These are phyloP conservation scores for Larix sibirica DNA, from an alignment of 83 land plant species.

Conservation along the genomic window DNA sequence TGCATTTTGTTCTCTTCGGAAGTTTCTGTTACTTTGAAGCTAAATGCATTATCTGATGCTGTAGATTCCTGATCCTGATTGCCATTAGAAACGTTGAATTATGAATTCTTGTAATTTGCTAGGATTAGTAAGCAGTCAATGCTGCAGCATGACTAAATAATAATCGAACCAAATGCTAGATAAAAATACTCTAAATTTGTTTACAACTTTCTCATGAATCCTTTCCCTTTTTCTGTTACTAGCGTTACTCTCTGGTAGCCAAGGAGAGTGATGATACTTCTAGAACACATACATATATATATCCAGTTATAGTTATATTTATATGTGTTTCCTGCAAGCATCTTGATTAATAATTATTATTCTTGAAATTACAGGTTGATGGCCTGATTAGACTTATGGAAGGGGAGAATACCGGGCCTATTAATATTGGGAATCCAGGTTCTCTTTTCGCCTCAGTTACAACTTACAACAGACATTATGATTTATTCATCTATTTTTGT, in stretches of 20 bases:
- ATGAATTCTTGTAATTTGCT: too few relatives aligned
- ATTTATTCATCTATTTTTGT: not conserved
- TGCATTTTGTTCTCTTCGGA: not conserved
- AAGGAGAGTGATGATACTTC: too few relatives aligned
- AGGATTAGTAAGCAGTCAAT: too few relatives aligned
- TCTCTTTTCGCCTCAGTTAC: not conserved
- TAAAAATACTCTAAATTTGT: too few relatives aligned
- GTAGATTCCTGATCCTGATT: not conserved
- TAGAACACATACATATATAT: too few relatives aligned
- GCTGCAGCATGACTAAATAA: too few relatives aligned
- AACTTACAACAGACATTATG: not conserved
- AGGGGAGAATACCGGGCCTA: slow-evolving; percentile 40
- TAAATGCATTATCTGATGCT: not conserved
- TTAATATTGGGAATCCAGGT: slow-evolving; percentile 49
- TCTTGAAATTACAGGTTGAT: slow-evolving; percentile 23
- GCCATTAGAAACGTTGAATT: not conserved
- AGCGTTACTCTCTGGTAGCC: too few relatives aligned
- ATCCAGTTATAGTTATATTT: too few relatives aligned
- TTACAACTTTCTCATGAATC: too few relatives aligned
- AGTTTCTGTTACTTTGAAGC: slow-evolving; percentile 1
- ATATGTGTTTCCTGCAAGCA: too few relatives aligned
- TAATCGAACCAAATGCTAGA: too few relatives aligned
- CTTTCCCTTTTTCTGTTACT: too few relatives aligned
- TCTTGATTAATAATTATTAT: not conserved
- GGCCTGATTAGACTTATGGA: slow-evolving; percentile 40